Percentiles rank a stretch among this genome's conserved stretches.
Conservation (phyloP, 805 yeast species). For the Wickerhamomyces silvicola region DNA sequence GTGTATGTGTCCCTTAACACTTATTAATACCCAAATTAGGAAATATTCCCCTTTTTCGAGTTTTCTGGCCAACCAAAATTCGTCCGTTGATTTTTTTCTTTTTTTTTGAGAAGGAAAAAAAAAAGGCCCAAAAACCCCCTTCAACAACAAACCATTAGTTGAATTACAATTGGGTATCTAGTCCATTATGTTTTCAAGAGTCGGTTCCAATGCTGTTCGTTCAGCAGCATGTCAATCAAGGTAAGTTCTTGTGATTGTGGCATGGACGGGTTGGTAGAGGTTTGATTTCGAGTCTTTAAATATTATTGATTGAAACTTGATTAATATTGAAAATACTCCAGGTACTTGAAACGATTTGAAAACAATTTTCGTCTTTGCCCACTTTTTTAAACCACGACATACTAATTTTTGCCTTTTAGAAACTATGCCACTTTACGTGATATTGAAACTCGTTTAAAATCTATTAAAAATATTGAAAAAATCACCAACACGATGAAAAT, state of each 20-base stretch:
- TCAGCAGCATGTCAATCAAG: constrained; percentile 24
- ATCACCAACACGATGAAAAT: constrained; percentile 99
- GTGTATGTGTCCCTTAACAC: no score
- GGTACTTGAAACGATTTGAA: not conserved
- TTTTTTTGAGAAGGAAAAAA: constrained; percentile 10
- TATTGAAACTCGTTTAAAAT: constrained; percentile 95
- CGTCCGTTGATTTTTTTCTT: no score
- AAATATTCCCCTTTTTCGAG: constrained; percentile 1
- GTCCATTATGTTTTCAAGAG: constrained; percentile 23
- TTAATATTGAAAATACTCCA: not conserved
- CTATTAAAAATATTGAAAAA: constrained; percentile 97
- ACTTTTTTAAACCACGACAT: no score
- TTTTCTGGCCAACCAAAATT: constrained; percentile 17
- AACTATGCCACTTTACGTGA: constrained; percentile 98
- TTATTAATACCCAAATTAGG: no score
- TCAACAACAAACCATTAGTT: constrained; percentile 5
- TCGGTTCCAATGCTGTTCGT: constrained; percentile 26
- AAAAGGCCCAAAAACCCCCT: constrained; percentile 15
- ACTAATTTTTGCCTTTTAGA: constrained; percentile 37
- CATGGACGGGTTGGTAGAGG: constrained; percentile 1
- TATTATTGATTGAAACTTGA: no score
- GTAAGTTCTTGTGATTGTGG: constrained; percentile 11
- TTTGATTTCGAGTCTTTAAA: not conserved
- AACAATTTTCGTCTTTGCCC: no score
- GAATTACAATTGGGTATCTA: not conserved